These are phyloP conservation scores for Leptographium flavum DNA, from an alignment of 2,329 filamentous ascomycete species.

Conservation along the genomic window DNA sequence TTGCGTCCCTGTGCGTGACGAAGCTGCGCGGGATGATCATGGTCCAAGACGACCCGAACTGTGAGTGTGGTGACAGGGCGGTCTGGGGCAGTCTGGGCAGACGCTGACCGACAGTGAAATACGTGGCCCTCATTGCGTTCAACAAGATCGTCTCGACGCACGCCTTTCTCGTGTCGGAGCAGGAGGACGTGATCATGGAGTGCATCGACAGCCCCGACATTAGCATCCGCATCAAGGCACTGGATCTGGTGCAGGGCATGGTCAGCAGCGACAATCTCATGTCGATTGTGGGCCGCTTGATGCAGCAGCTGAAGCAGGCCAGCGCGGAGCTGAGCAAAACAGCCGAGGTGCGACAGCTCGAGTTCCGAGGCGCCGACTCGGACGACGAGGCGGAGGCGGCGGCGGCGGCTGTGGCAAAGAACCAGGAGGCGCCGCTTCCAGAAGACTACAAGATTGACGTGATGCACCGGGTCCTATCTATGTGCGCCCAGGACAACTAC, in stretches of 20 bases:
- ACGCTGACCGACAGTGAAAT: slow-evolving; percentile 55
- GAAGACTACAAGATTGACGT: slow-evolving; percentile 78
- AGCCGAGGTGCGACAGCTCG: slow-evolving; percentile 29
- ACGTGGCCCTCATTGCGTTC: slow-evolving; percentile 87
- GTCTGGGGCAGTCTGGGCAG: not conserved
- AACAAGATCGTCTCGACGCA: slow-evolving; percentile 88
- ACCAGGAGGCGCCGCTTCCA: slow-evolving; percentile 49
- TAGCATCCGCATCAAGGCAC: slow-evolving; percentile 81
- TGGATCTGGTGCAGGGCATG: slow-evolving; percentile 89
- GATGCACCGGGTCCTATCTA: slow-evolving; percentile 67
- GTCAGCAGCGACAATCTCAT: slow-evolving; percentile 77
- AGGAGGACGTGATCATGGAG: slow-evolving; percentile 91
- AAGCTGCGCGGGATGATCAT: slow-evolving; percentile 92
- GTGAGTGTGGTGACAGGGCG: slow-evolving; percentile 35
- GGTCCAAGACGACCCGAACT: slow-evolving; percentile 82
- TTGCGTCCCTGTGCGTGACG: slow-evolving; percentile 79
- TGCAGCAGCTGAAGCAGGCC: slow-evolving; percentile 68
- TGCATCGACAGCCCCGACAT: slow-evolving; percentile 95
- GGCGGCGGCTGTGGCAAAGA: slow-evolving; percentile 19
- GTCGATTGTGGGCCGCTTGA: slow-evolving; percentile 69
- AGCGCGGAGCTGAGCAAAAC: slow-evolving; percentile 27
- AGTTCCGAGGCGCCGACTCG: slow-evolving; percentile 26
- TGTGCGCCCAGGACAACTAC: slow-evolving; percentile 86
- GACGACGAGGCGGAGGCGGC: slow-evolving; percentile 35
- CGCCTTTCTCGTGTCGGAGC: slow-evolving; percentile 73